A percentile compares a stretch with the other conserved stretches of the same genome.
These are phyloP conservation scores for Colletotrichum magnum DNA, from an alignment of 2,329 filamentous ascomycete species.

Conservation along the genomic window DNA sequence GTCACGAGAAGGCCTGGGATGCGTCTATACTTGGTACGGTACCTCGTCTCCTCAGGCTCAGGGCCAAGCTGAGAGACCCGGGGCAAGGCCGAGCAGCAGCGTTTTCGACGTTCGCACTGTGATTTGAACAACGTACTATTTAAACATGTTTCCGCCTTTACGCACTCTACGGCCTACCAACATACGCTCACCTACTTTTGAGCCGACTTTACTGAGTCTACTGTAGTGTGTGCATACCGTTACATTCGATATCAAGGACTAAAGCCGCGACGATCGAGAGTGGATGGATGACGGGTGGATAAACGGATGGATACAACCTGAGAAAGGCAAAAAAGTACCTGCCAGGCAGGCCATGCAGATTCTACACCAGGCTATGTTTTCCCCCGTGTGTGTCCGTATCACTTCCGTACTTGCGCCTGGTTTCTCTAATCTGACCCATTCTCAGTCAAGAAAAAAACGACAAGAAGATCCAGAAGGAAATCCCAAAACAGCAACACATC, in stretches of 20 bases:
- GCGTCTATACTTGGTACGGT: background rate
- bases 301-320: conserved; percentile 10
- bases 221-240: conserved; percentile 26
- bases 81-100: background rate
- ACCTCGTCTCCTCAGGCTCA: background rate
- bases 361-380: background rate
- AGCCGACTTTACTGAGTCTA: background rate
- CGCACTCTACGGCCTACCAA: background rate
- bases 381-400: background rate
- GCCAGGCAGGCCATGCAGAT: background rate
- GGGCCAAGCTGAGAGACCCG: background rate
- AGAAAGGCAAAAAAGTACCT: no score
- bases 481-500: conserved; percentile 16
- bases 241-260: conserved; percentile 32
- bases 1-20: conserved; percentile 18
- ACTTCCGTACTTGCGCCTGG: background rate
- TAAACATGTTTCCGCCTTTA: background rate
- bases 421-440: no score
- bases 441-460: background rate
- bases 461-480: background rate
- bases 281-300: conserved; percentile 18
- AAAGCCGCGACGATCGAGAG: conserved; percentile 33
- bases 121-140: background rate
- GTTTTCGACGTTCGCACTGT: conserved; percentile 15
- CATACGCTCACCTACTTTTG: conserved; percentile 17